Conservation (phyloP, 108 stramenopile species). For the Pseudonitzschia multiseries region DNA sequence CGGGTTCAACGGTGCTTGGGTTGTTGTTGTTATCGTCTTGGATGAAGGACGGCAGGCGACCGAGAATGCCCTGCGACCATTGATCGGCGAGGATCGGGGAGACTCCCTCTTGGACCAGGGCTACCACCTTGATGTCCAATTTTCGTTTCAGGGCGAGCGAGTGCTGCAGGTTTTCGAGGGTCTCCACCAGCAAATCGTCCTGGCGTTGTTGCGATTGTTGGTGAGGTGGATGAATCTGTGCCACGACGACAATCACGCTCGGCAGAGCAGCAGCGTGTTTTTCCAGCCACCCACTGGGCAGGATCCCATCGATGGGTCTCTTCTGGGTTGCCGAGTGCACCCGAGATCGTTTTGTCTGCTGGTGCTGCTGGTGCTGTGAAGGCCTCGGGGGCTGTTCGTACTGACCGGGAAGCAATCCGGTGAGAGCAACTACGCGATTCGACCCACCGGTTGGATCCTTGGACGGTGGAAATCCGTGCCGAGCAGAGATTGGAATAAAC, state of each 20-base stretch:
- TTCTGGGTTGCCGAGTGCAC: slow-evolving; percentile 31
- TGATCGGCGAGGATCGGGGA: slow-evolving; percentile 32
- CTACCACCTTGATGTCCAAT: slow-evolving; percentile 63
- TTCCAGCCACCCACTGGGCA: slow-evolving; percentile 74
- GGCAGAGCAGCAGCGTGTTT: slow-evolving; percentile 76
- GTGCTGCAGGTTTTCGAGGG: slow-evolving; percentile 52
- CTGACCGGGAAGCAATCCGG: background rate
- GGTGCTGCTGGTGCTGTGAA: slow-evolving; percentile 5
- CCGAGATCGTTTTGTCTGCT: background rate
- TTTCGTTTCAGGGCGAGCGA: slow-evolving; percentile 62
- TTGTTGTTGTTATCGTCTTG: background rate
- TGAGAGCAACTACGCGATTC: slow-evolving; percentile 33
- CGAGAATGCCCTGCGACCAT: slow-evolving; percentile 31
- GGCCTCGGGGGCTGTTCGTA: background rate
- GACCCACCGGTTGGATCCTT: slow-evolving; percentile 63
- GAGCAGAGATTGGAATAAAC: slow-evolving; percentile 48
- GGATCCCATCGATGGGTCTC: slow-evolving; percentile 59
- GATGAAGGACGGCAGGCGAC: slow-evolving; percentile 11
- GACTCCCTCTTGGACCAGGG: slow-evolving; percentile 47
- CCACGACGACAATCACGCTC: slow-evolving; percentile 68
- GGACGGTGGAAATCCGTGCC: slow-evolving; percentile 80
- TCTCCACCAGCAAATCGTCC: slow-evolving; percentile 44
- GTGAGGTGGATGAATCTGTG: slow-evolving; percentile 28
- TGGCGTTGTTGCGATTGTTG: slow-evolving; percentile 33
- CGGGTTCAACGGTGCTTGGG: background rate